Evolutionary conservation across 1,284 basidiomycete species (phyloP).

Genomic region (Cryptococcus sp.): DNA sequence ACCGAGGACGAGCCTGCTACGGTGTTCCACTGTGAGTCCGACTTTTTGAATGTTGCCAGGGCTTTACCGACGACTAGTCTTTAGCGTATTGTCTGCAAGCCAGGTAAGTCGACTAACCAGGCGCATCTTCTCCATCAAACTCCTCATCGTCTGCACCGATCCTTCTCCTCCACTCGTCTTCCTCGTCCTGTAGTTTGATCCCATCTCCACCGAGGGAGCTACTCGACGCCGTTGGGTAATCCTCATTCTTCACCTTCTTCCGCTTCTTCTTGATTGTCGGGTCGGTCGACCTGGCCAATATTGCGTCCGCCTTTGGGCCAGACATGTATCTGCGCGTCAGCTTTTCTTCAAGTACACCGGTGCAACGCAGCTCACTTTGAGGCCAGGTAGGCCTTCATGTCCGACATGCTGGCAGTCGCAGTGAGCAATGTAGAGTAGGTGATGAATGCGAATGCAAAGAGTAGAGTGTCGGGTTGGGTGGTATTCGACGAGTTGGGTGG

Average conservation of each 20-base stretch:
- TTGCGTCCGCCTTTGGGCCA: constrained; percentile 92
- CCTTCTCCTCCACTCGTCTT: constrained; percentile 52
- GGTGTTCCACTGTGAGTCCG: constrained; percentile 35
- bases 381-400: constrained; percentile 52
- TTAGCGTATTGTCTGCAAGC: background rate
- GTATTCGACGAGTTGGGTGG: background rate
- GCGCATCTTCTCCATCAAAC: constrained; percentile 44
- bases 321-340: constrained; percentile 70
- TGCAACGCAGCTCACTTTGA: constrained; percentile 38
- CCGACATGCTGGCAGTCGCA: constrained; percentile 33
- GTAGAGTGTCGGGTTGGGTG: background rate
- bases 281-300: constrained; percentile 62
- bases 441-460: background rate
- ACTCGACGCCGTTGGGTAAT: constrained; percentile 43
- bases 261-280: constrained; percentile 52
- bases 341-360: background rate
- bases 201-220: constrained; percentile 16
- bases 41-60: constrained; percentile 37
- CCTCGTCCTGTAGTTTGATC: constrained; percentile 44
- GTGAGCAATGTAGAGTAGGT: background rate
- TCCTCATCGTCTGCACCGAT: constrained; percentile 24
- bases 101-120: too few relatives aligned
- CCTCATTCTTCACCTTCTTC: constrained; percentile 63
- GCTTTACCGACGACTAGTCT: constrained; percentile 38
- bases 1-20: constrained; percentile 25